A percentile compares a stretch with the other conserved stretches of the same genome.
phyloP scores from a whole-genome alignment of 176 grass and related monocot species.

The Calamus simplicifolius region DNA sequence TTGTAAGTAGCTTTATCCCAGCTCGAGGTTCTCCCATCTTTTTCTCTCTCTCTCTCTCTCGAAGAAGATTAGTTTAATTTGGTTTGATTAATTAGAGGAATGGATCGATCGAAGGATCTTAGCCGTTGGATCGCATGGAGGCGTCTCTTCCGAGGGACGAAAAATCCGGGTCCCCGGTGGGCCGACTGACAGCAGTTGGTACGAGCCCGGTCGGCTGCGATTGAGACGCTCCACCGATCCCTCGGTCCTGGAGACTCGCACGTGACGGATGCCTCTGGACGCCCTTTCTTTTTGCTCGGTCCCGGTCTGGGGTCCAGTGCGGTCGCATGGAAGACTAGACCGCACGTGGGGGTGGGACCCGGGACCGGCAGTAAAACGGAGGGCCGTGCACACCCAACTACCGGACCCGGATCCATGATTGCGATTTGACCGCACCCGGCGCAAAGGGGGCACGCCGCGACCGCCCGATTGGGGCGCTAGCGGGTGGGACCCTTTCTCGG shows the following conservation, averaged over 20 bases:
- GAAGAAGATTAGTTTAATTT: too few relatives aligned
- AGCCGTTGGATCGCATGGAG: not conserved
- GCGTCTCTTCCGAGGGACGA: not conserved
- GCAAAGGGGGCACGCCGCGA: not conserved
- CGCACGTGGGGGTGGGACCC: too few relatives aligned
- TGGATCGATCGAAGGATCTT: not conserved
- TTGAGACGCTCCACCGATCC: slow-evolving; percentile 8
- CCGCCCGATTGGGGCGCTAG: not conserved
- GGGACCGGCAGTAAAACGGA: too few relatives aligned
- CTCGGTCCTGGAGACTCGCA: not conserved
- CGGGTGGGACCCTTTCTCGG: slow-evolving; percentile 18
- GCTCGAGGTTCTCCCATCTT: too few relatives aligned
- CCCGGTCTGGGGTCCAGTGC: too few relatives aligned
- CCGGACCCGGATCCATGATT: slow-evolving; percentile 20
- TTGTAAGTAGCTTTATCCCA: too few relatives aligned
- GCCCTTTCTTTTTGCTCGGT: too few relatives aligned
- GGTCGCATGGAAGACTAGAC: too few relatives aligned
- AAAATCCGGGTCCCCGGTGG: too few relatives aligned
- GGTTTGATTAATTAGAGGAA: too few relatives aligned
- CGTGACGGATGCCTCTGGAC: too few relatives aligned
- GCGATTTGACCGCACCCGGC: slow-evolving; percentile 17
- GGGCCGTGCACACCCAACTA: not conserved
- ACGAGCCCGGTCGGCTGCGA: slow-evolving; percentile 4
- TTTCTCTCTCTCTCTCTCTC: too few relatives aligned
- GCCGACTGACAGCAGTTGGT: not conserved